Percentiles rank a stretch among this genome's conserved stretches.
Conservation (phyloP, 768 basidiomycete genomes). For the Leucogyrophana mollusca region DNA sequence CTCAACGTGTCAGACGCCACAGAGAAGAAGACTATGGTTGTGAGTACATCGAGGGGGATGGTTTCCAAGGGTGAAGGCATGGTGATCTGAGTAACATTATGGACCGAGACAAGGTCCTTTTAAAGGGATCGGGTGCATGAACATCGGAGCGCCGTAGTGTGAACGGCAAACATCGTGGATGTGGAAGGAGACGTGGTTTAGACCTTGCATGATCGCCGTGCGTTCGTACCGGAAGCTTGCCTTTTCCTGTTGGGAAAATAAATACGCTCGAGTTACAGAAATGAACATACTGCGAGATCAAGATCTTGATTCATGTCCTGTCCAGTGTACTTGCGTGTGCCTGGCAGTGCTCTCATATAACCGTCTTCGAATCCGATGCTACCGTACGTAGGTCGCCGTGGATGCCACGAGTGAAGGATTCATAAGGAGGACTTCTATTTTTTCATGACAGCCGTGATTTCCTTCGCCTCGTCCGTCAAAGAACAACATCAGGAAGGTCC, state of each 20-base stretch:
- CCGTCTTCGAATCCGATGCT: slow-evolving; percentile 29
- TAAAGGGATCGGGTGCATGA: slow-evolving; percentile 12
- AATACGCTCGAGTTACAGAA: slow-evolving; percentile 27
- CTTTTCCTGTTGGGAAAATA: slow-evolving; percentile 37
- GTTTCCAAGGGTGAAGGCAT: slow-evolving; percentile 49
- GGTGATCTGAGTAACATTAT: slow-evolving; percentile 16
- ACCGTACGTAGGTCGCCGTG: slow-evolving; percentile 18
- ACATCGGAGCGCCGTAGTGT: slow-evolving; percentile 30
- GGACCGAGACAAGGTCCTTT: slow-evolving; percentile 22
- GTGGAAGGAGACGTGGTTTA: background rate
- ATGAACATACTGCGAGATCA: slow-evolving; percentile 30
- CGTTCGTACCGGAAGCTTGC: slow-evolving; percentile 28
- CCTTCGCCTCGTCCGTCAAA: slow-evolving; percentile 7
- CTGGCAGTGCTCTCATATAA: slow-evolving; percentile 35
- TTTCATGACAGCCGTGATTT: slow-evolving; percentile 6
- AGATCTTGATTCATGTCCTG: slow-evolving; percentile 33
- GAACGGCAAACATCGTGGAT: slow-evolving; percentile 13
- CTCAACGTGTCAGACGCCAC: slow-evolving; percentile 37
- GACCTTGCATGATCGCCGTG: slow-evolving; percentile 24
- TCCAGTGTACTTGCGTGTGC: slow-evolving; percentile 24
- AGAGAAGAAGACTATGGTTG: slow-evolving; percentile 49
- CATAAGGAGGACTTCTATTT: slow-evolving; percentile 18
- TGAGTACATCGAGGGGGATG: slow-evolving; percentile 57
- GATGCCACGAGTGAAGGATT: slow-evolving; percentile 22
- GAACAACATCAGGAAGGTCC: slow-evolving; percentile 1